Evolutionary conservation across 352 stramenopile species (phyloP), one percentile per base, ranked within the genome.

Genomic region (Pythium apleroticum): DNA sequence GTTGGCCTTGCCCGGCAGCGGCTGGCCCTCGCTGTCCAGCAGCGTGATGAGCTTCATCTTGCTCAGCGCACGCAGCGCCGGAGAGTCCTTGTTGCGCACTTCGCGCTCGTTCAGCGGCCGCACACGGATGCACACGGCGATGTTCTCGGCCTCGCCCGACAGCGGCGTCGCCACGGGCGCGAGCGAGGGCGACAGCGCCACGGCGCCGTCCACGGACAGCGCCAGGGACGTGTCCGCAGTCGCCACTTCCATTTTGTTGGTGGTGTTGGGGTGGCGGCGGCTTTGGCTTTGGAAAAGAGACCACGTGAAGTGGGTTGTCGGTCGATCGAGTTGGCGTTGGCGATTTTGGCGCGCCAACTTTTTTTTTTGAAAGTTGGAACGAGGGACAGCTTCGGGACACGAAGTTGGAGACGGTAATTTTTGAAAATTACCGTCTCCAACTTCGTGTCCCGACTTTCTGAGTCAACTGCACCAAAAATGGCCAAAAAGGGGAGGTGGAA

Each of bases 91-190:
- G 24, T 63, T 61, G 46, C 69, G 73, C 61, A 60, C 66, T 69
- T 94, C 86, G 49, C 86, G 80, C 62, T 89, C 84, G 56, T 88
- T 94, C 58, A 93, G 71, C 28, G 86, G 81, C 22, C 86, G 81
- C 68, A 93, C 81, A 37, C 86, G 86, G 71, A 94, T 91, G 68
- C 86, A 92, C 49, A 94, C 86, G 55, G 84, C 80, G 64, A 92
- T 89, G 71, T 81, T 91, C 71, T 93, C 84, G 33, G 77, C 73
- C 65, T 77, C 69, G 50, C 63, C 64, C 0, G 20, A 39, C 15
- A 54, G n/a, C 22, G 24, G 39, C 9, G 46, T n/a, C 20, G 31
- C 15, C 17, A n/a, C 19, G 45, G 22, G 11, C 7, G 43, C 43
- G 17, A 8, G 3, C 1, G 43, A 50, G 43, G 43, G 43, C 19